A percentile compares a stretch with the other conserved stretches of the same genome.
phyloP scores from a whole-genome alignment of 805 yeast genomes.

The Barnettozyma botsteinii region DNA sequence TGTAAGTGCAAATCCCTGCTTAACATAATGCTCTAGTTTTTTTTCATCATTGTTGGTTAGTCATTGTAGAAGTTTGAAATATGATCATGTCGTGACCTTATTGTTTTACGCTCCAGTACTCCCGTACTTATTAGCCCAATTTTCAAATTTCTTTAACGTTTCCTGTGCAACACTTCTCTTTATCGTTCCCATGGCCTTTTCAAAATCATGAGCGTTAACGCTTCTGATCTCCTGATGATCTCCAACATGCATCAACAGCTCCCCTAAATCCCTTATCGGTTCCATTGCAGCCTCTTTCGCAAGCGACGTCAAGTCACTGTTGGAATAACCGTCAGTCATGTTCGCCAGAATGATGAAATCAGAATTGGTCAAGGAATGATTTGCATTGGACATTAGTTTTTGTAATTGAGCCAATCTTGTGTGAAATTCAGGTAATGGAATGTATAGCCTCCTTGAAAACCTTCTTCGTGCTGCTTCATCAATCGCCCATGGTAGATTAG shows the following conservation, averaged over 20 bases:
- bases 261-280: slow-evolving; percentile 86
- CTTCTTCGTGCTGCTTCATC: slow-evolving; percentile 97
- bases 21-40: too few species aligned
- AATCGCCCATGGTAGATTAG: slow-evolving; percentile 94
- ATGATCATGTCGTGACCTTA: too few species aligned
- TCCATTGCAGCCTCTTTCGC: slow-evolving; percentile 99
- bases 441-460: slow-evolving; percentile 87
- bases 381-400: slow-evolving; percentile 64
- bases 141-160: slow-evolving; percentile 73
- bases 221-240: slow-evolving; percentile 70
- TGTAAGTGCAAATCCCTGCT: too few species aligned
- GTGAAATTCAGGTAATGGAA: slow-evolving; percentile 86
- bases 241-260: slow-evolving; percentile 60
- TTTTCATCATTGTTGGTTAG: too few species aligned
- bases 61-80: too few species aligned
- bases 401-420: slow-evolving; percentile 69
- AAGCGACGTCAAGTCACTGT: slow-evolving; percentile 86
- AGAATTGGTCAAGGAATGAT: slow-evolving; percentile 56
- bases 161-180: slow-evolving; percentile 85
- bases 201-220: slow-evolving; percentile 66
- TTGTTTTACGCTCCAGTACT: slow-evolving; percentile 66
- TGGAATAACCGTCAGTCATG: slow-evolving; percentile 81
- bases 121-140: slow-evolving; percentile 85
- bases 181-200: slow-evolving; percentile 66
- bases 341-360: slow-evolving; percentile 58